A percentile compares a stretch with the other conserved stretches of the same genome.
Conservation (phyloP, 352 stramenopile genomes). For the Thalassiosira livingstoniorum region DNA sequence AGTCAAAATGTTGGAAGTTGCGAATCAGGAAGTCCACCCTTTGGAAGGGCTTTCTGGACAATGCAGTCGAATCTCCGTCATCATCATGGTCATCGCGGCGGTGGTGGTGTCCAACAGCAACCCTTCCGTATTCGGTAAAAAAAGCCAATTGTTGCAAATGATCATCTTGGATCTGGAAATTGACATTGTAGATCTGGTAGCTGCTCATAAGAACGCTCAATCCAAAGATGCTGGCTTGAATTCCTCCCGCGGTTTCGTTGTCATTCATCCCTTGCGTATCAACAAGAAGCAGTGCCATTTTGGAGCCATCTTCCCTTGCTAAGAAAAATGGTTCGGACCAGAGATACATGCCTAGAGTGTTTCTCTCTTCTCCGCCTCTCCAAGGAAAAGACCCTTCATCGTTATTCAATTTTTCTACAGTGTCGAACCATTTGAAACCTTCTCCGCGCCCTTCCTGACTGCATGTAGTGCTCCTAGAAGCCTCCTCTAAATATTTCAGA, state of each 20-base stretch:
- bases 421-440: conserved; percentile 66
- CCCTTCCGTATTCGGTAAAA: conserved; percentile 98
- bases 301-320: conserved; percentile 72
- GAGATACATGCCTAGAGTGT: conserved; percentile 99
- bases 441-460: neutral
- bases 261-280: conserved; percentile 99
- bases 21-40: conserved; percentile 98
- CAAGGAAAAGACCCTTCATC: conserved; percentile 91
- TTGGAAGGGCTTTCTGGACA: conserved; percentile 92
- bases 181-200: conserved; percentile 99
- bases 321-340: conserved; percentile 97
- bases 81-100: conserved; percentile 5
- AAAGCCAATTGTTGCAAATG: conserved; percentile 98
- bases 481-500: conserved; percentile 93
- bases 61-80: neutral
- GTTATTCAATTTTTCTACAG: conserved; percentile 65
- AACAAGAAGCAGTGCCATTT: conserved; percentile 96
- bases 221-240: conserved; percentile 99
- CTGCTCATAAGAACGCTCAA: conserved; percentile 93
- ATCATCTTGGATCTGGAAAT: conserved; percentile 99
- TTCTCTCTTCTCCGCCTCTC: conserved; percentile 94
- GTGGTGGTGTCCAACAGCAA: conserved; percentile 71
- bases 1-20: conserved; percentile 98
- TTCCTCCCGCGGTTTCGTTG: conserved; percentile 97
- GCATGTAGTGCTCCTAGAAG: conserved; percentile 66